Conservation (phyloP, 306 rosid species). For the Vigna trinervia region DNA sequence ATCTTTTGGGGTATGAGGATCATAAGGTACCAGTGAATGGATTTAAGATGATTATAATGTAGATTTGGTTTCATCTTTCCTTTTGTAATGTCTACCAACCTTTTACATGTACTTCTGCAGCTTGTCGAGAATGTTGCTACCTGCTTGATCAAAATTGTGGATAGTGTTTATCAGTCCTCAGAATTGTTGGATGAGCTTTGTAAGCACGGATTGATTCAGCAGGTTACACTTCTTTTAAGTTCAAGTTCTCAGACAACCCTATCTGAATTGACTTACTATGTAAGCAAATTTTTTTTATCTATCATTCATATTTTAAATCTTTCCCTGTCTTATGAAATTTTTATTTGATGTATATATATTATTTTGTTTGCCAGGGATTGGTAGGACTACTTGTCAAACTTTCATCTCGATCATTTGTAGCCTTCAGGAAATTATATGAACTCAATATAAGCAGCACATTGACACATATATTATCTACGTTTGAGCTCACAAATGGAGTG, state of each 20-base stretch:
- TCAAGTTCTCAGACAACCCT: slow-evolving; percentile 66
- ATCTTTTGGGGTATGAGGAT: slow-evolving; percentile 92
- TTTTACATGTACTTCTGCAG: slow-evolving; percentile 56
- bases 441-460: slow-evolving; percentile 74
- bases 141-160: slow-evolving; percentile 82
- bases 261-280: slow-evolving; percentile 72
- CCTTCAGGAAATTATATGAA: slow-evolving; percentile 80
- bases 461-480: slow-evolving; percentile 74
- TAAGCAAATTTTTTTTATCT: slow-evolving; percentile 43
- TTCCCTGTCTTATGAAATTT: slow-evolving; percentile 29
- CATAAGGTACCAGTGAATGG: slow-evolving; percentile 65
- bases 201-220: slow-evolving; percentile 76
- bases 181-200: slow-evolving; percentile 90
- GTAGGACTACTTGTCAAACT: slow-evolving; percentile 84
- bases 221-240: slow-evolving; percentile 67
- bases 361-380: slow-evolving; percentile 75
- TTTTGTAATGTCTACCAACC: slow-evolving; percentile 40
- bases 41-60: slow-evolving; percentile 21
- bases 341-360: slow-evolving; percentile 40
- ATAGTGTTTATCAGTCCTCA: slow-evolving; percentile 68
- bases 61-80: slow-evolving; percentile 10
- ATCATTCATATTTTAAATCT: slow-evolving; percentile 10
- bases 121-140: slow-evolving; percentile 84
- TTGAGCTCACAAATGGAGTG: slow-evolving; percentile 70
- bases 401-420: slow-evolving; percentile 79